A percentile compares a stretch with the other conserved stretches of the same genome.
These are phyloP conservation scores for Curvularia spicifera DNA, from an alignment of 2,329 filamentous ascomycete species.

Conservation along the genomic window DNA sequence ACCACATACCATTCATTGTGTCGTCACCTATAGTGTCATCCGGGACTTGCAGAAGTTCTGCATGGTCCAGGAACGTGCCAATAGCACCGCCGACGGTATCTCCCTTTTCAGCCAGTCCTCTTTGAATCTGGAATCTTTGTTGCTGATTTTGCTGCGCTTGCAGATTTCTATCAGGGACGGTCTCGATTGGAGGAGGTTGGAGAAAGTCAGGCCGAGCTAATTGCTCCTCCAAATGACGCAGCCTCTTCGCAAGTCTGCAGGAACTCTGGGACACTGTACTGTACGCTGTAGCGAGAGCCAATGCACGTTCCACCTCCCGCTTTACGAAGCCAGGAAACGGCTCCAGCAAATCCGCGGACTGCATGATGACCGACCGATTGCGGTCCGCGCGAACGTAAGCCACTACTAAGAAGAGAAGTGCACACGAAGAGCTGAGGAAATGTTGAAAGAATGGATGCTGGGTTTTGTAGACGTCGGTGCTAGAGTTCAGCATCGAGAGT, in stretches of 20 bases:
- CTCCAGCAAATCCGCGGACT: background rate
- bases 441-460: slow-evolving; percentile 2
- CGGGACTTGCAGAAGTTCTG: background rate
- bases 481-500: background rate
- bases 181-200: background rate
- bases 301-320: slow-evolving; percentile 1
- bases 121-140: background rate
- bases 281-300: slow-evolving; percentile 1
- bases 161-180: background rate
- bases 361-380: background rate
- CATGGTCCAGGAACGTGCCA: background rate
- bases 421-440: slow-evolving; percentile 3
- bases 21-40: background rate
- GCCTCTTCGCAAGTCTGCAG: background rate
- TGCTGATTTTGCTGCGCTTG: background rate
- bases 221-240: slow-evolving; percentile 2
- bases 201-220: slow-evolving; percentile 3
- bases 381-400: slow-evolving; percentile 1
- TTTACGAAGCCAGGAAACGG: slow-evolving; percentile 1
- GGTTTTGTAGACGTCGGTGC: background rate
- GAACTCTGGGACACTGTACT: background rate
- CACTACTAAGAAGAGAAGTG: slow-evolving; percentile 2
- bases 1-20: slow-evolving; percentile 3
- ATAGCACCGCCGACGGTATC: background rate
- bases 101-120: background rate